phyloP scores from a whole-genome alignment of 768 basidiomycete genomes.

The Fomitopsis serialis region DNA sequence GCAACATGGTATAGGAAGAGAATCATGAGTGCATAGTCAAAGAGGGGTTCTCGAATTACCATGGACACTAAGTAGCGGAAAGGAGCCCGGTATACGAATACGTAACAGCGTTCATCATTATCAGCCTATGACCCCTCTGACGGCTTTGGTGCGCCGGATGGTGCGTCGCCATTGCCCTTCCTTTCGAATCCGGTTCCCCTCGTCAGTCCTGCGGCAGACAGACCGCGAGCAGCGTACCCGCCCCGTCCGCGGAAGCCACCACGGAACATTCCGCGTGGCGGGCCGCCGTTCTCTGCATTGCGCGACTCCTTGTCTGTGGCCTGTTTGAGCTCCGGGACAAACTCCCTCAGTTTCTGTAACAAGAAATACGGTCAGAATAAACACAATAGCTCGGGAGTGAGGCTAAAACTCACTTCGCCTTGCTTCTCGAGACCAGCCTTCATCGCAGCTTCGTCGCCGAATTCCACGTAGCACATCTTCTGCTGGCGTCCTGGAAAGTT shows the following conservation, averaged over 20 bases:
- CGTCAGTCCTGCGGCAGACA: slow-evolving; percentile 67
- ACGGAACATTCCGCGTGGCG: slow-evolving; percentile 26
- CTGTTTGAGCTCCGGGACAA: slow-evolving; percentile 60
- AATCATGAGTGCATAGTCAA: too few relatives aligned
- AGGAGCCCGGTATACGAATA: background rate
- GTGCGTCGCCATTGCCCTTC: slow-evolving; percentile 25
- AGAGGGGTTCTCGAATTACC: too few relatives aligned
- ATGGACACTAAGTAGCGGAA: too few relatives aligned
- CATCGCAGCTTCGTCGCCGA: slow-evolving; percentile 84
- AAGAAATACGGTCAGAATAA: background rate
- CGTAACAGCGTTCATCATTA: background rate
- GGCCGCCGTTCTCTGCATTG: slow-evolving; percentile 15
- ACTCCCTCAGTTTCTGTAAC: slow-evolving; percentile 67
- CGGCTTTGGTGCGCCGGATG: slow-evolving; percentile 10
- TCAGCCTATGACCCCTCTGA: slow-evolving; percentile 7
- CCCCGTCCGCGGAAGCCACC: slow-evolving; percentile 44
- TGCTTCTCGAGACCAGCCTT: slow-evolving; percentile 73
- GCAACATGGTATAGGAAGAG: too few relatives aligned
- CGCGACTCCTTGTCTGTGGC: slow-evolving; percentile 52
- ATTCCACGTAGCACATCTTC: slow-evolving; percentile 82
- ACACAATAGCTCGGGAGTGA: background rate
- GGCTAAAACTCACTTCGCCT: slow-evolving; percentile 48
- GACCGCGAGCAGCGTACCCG: slow-evolving; percentile 59
- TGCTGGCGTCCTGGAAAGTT: slow-evolving; percentile 41
- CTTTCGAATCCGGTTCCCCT: slow-evolving; percentile 19